Conservation (phyloP, 2,329 filamentous ascomycete species). For the Bretziella fagacearum region DNA sequence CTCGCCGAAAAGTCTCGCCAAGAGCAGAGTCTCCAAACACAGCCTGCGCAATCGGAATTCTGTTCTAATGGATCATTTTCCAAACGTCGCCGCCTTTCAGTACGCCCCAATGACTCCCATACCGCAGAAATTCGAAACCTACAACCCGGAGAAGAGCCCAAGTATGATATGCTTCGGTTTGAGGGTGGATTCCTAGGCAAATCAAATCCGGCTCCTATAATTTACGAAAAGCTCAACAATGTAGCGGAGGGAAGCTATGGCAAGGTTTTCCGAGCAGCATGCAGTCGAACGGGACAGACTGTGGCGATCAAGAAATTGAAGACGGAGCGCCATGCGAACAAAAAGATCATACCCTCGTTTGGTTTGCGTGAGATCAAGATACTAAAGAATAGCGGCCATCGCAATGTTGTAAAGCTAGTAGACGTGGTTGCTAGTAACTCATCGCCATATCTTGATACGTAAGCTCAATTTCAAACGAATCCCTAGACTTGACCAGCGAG, state of each 20-base stretch:
- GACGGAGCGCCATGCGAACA: conserved; percentile 32
- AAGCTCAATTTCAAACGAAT: conserved; percentile 15
- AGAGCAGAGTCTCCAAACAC: conserved; percentile 20
- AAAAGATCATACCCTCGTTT: conserved; percentile 55
- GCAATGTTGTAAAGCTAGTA: conserved; percentile 63
- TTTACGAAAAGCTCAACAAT: conserved; percentile 83
- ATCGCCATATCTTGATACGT: conserved; percentile 36
- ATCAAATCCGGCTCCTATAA: conserved; percentile 31
- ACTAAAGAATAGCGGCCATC: conserved; percentile 60
- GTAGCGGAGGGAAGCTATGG: conserved; percentile 97
- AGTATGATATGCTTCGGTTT: conserved; percentile 47
- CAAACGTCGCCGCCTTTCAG: conserved; percentile 45
- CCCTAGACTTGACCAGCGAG: not conserved
- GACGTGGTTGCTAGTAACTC: conserved; percentile 70
- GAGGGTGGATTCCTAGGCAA: conserved; percentile 48
- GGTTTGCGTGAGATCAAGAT: conserved; percentile 89
- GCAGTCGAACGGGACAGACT: conserved; percentile 55
- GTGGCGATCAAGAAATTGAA: conserved; percentile 92
- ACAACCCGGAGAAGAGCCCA: conserved; percentile 24
- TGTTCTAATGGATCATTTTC: conserved; percentile 32
- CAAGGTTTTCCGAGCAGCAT: conserved; percentile 72
- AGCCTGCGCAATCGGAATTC: conserved; percentile 14
- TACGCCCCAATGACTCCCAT: conserved; percentile 23
- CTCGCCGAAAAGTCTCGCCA: conserved; percentile 45
- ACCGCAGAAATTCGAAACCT: conserved; percentile 14